Percentiles rank a stretch among this genome's conserved stretches.
phyloP scores from a whole-genome alignment of 805 yeast species.

The Yarrowia alimentaria region DNA sequence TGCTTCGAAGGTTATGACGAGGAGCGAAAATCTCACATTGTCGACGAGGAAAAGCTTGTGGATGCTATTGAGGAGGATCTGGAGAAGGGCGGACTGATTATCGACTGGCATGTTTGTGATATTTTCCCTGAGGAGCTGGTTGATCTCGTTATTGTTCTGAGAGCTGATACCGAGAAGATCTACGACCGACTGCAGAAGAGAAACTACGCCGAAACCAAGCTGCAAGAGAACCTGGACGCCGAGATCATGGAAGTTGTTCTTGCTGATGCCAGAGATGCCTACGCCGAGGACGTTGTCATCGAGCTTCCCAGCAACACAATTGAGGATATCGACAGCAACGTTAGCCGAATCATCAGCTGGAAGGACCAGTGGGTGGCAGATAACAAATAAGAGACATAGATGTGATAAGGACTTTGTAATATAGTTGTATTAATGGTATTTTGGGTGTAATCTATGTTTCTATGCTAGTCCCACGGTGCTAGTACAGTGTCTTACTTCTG shows the following conservation, averaged over 20 bases:
- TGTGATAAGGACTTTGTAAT: slow-evolving; percentile 1
- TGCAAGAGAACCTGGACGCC: slow-evolving; percentile 89
- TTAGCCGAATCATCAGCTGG: slow-evolving; percentile 75
- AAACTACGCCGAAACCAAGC: slow-evolving; percentile 75
- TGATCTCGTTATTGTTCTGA: slow-evolving; percentile 85
- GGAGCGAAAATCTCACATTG: slow-evolving; percentile 78
- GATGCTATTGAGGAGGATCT: slow-evolving; percentile 78
- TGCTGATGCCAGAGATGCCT: slow-evolving; percentile 83
- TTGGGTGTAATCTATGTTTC: not conserved
- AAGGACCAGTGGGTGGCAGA: slow-evolving; percentile 68
- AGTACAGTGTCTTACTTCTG: no score
- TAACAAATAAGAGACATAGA: slow-evolving; percentile 30
- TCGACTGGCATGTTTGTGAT: slow-evolving; percentile 98
- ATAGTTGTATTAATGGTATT: slow-evolving; percentile 5
- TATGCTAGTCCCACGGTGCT: no score
- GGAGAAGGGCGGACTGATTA: slow-evolving; percentile 79
- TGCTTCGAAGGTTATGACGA: slow-evolving; percentile 85
- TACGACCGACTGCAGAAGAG: slow-evolving; percentile 75
- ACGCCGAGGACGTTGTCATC: slow-evolving; percentile 76
- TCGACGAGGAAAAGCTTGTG: slow-evolving; percentile 84
- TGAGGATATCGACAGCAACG: slow-evolving; percentile 80
- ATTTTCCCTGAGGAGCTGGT: slow-evolving; percentile 89
- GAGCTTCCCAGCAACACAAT: slow-evolving; percentile 69
- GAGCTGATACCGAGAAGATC: slow-evolving; percentile 69
- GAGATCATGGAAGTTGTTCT: slow-evolving; percentile 93